A percentile compares a stretch with the other conserved stretches of the same genome.
These are phyloP conservation scores for Axilococcus clingmanii DNA, from an alignment of 139 green algal species.

Conservation along the genomic window DNA sequence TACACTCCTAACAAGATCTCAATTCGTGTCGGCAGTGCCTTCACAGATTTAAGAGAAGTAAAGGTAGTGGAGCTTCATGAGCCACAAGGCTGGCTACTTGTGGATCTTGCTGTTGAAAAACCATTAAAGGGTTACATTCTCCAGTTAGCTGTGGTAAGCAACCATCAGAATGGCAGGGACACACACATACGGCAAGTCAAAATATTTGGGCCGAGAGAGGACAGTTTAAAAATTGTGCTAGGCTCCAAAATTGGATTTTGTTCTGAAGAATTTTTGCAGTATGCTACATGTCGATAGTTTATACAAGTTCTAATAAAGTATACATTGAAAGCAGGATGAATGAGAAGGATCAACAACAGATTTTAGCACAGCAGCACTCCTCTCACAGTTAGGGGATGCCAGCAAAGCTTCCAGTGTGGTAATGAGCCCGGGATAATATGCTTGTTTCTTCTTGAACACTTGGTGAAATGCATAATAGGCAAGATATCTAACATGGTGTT, in stretches of 20 bases:
- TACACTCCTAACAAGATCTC: slow-evolving; percentile 89
- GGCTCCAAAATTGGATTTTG: too few species aligned
- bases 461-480: slow-evolving; percentile 51
- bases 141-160: slow-evolving; percentile 65
- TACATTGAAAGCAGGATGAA: slow-evolving; percentile 37
- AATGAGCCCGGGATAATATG: slow-evolving; percentile 24
- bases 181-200: slow-evolving; percentile 85
- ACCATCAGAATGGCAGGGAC: slow-evolving; percentile 97
- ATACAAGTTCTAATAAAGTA: slow-evolving; percentile 30
- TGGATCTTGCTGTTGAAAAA: slow-evolving; percentile 48
- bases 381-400: slow-evolving; percentile 6
- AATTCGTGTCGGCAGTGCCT: slow-evolving; percentile 67
- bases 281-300: slow-evolving; percentile 2
- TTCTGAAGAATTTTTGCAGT: too few species aligned
- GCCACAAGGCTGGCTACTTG: slow-evolving; percentile 73
- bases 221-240: slow-evolving; percentile 15
- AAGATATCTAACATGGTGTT: slow-evolving; percentile 28
- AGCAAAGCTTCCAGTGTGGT: slow-evolving; percentile 26
- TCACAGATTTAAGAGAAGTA: slow-evolving; percentile 76
- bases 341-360: slow-evolving; percentile 22
- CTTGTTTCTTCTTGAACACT: slow-evolving; percentile 49
- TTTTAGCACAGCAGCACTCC: slow-evolving; percentile 28
- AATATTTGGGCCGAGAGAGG: slow-evolving; percentile 21
- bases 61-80: slow-evolving; percentile 69
- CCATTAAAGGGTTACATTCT: slow-evolving; percentile 31